Evolutionary conservation across 2,329 filamentous ascomycete genomes (phyloP).

Genomic region (Phyllosticta citrichinensis): DNA sequence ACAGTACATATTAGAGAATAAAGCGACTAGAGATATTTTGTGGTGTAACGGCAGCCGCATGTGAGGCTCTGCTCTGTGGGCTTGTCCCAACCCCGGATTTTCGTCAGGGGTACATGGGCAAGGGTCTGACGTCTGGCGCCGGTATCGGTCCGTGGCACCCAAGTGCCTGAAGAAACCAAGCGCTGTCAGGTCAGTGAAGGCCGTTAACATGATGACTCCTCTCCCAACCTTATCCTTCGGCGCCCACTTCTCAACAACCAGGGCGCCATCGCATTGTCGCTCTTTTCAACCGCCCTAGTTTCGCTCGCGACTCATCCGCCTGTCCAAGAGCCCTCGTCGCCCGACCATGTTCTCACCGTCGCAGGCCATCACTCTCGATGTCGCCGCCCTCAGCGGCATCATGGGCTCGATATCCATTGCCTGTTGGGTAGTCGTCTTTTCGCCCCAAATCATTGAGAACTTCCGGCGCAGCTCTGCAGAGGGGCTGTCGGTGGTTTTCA

Average conservation of each 20-base stretch:
- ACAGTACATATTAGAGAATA: not conserved
- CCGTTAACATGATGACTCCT: not conserved
- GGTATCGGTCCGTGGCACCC: not conserved
- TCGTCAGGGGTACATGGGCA: not conserved
- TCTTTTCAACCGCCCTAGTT: not conserved
- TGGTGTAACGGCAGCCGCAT: no score
- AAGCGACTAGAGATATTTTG: not conserved
- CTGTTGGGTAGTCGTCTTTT: slow-evolving; percentile 95
- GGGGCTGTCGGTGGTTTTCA: slow-evolving; percentile 81
- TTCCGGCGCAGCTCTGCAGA: slow-evolving; percentile 78
- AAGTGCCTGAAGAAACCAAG: not conserved
- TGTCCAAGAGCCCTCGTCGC: not conserved
- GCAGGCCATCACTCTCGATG: slow-evolving; percentile 58
- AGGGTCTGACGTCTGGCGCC: no score
- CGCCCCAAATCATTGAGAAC: slow-evolving; percentile 92
- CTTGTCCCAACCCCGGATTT: not conserved
- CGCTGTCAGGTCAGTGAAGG: not conserved
- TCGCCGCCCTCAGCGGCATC: slow-evolving; percentile 86
- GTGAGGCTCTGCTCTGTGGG: not conserved
- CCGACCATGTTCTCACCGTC: slow-evolving; percentile 42
- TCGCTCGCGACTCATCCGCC: no score
- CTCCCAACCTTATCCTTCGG: not conserved
- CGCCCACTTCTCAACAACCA: not conserved
- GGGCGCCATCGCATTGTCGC: not conserved
- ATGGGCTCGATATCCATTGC: slow-evolving; percentile 93